phyloP scores from a whole-genome alignment of 78 protist genomes.

The Dictyostelium firmibasis region DNA sequence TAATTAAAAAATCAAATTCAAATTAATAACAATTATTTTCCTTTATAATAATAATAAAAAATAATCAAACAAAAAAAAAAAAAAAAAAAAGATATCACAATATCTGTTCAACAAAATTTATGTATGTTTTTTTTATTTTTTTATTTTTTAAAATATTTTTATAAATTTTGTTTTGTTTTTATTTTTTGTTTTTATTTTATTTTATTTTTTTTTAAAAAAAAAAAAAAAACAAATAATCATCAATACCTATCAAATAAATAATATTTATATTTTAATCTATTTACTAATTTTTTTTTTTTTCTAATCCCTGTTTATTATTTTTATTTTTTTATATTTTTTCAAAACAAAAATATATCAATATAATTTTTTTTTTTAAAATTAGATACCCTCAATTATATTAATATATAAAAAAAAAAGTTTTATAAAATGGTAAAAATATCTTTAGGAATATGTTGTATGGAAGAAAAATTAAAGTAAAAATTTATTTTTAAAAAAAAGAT shows the following conservation, averaged over 20 bases:
- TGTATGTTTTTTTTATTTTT: neutral
- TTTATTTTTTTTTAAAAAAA: neutral
- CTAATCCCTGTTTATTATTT: neutral
- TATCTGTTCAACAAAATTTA: neutral
- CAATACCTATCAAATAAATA: neutral
- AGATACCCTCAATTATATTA: neutral
- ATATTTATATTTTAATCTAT: neutral
- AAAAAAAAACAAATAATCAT: neutral
- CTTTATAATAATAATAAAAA: neutral
- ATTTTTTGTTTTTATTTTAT: neutral
- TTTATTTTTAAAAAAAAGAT: neutral
- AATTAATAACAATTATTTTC: neutral
- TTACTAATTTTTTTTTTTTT: neutral
- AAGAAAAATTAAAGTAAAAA: conserved; percentile 56
- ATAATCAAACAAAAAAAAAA: neutral
- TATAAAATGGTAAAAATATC: conserved; percentile 5
- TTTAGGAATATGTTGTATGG: conserved; percentile 60
- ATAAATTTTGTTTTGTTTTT: no score
- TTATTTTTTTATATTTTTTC: neutral
- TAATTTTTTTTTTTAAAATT: neutral
- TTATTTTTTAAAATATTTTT: neutral
- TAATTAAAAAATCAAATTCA: neutral
- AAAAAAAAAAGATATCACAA: neutral
- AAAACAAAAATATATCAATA: neutral
- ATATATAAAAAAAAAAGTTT: neutral